These are phyloP conservation scores for Penicillium angulare DNA, from an alignment of 495 filamentous ascomycete species.

Conservation along the genomic window DNA sequence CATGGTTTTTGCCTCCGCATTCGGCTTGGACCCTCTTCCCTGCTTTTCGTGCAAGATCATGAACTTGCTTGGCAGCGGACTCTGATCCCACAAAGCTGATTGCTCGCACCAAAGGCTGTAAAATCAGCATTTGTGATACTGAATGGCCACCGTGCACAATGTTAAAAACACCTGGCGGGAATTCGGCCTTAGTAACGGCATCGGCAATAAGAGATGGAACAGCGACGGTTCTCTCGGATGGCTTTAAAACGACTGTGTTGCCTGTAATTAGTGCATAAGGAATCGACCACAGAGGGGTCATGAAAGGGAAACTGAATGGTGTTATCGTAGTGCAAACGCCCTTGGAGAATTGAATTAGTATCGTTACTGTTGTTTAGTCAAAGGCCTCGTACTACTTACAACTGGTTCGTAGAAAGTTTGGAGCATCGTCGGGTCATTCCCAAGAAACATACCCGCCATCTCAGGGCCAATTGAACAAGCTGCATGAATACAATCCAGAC, in stretches of 20 bases:
- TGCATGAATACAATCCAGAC: conserved; percentile 27
- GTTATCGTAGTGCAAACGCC: conserved; percentile 29
- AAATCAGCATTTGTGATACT: conserved; percentile 15
- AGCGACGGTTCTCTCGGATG: conserved; percentile 4
- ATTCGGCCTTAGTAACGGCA: conserved; percentile 17
- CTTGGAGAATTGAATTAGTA: conserved; percentile 4
- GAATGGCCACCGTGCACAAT: conserved; percentile 25
- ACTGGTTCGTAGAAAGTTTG: conserved; percentile 28
- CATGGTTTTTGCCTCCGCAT: conserved; percentile 32
- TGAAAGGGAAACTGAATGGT: conserved; percentile 31
- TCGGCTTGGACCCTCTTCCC: conserved; percentile 28
- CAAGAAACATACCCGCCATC: conserved; percentile 28
- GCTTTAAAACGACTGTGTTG: conserved; percentile 4
- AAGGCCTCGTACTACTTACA: too few species aligned
- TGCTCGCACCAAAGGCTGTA: conserved; percentile 23
- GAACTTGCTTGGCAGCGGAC: conserved; percentile 21
- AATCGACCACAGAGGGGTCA: conserved; percentile 5
- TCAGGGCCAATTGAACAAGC: conserved; percentile 29
- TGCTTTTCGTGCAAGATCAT: conserved; percentile 20
- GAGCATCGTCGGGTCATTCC: conserved; percentile 19
- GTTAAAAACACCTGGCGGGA: conserved; percentile 30
- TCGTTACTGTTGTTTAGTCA: too few species aligned
- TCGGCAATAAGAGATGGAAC: conserved; percentile 20
- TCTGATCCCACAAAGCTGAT: conserved; percentile 31
- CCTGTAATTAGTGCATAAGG: conserved; percentile 4